These are phyloP conservation scores for Arabidopsis lyrata DNA, from an alignment of 441 rosid genomes.

Conservation along the genomic window DNA sequence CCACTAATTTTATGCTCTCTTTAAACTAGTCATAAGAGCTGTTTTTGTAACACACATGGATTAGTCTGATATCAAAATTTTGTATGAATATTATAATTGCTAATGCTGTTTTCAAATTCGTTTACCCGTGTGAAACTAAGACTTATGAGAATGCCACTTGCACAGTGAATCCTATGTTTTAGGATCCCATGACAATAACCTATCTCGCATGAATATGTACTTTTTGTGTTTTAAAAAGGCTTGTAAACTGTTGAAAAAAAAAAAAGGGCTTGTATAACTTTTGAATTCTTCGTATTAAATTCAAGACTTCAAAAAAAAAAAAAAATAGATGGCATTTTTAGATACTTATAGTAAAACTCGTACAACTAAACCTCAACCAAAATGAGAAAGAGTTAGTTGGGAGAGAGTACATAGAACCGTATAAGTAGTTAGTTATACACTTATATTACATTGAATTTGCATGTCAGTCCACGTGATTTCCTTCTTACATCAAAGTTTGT, in stretches of 20 bases:
- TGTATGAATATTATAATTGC: neutral
- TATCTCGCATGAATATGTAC: slow-evolving; percentile 33
- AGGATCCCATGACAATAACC: slow-evolving; percentile 44
- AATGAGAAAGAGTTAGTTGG: slow-evolving; percentile 42
- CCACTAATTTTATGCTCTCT: neutral
- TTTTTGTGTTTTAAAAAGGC: slow-evolving; percentile 14
- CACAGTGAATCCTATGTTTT: slow-evolving; percentile 49
- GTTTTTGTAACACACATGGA: neutral
- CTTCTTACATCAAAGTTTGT: slow-evolving; percentile 41
- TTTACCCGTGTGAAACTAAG: slow-evolving; percentile 24
- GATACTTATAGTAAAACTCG: neutral
- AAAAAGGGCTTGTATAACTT: neutral
- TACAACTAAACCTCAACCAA: slow-evolving; percentile 42
- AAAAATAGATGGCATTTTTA: neutral
- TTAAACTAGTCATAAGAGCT: neutral
- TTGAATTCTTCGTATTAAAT: neutral
- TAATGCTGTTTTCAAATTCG: neutral
- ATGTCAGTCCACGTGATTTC: slow-evolving; percentile 47
- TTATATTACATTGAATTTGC: slow-evolving; percentile 37
- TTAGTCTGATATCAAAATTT: neutral
- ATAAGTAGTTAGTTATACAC: slow-evolving; percentile 10
- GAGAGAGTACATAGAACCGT: slow-evolving; percentile 27
- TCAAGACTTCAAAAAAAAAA: neutral
- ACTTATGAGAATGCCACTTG: slow-evolving; percentile 21
- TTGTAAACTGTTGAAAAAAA: neutral